Conservation (phyloP, 331 rosid genomes). For the Malus hybrid region DNA sequence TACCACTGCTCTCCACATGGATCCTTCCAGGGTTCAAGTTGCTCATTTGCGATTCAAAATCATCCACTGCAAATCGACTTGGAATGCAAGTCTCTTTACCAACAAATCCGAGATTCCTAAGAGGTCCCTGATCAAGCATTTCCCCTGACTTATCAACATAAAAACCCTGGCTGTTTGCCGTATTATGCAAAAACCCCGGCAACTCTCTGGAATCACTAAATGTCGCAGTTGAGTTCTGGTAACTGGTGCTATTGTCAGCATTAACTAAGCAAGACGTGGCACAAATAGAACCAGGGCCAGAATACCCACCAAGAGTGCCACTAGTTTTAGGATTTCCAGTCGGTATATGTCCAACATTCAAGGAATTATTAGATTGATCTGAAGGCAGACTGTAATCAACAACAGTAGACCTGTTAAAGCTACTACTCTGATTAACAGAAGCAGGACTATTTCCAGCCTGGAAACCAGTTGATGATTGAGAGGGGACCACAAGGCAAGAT, state of each 20-base stretch:
- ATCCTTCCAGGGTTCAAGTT: conserved; percentile 35
- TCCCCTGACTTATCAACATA: conserved; percentile 30
- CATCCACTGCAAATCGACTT: conserved; percentile 40
- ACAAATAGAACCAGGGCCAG: conserved; percentile 24
- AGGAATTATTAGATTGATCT: conserved; percentile 32
- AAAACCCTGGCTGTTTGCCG: conserved; percentile 24
- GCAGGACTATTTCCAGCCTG: conserved; percentile 39
- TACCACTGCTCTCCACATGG: conserved; percentile 32
- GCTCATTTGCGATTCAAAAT: conserved; percentile 36
- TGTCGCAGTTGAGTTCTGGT: conserved; percentile 27
- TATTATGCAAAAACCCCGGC: conserved; percentile 15
- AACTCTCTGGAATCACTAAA: conserved; percentile 28
- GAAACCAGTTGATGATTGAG: conserved; percentile 38
- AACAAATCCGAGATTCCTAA: conserved; percentile 42
- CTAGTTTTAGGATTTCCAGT: conserved; percentile 26
- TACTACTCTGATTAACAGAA: conserved; percentile 37
- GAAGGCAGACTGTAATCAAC: conserved; percentile 37
- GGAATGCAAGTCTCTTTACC: conserved; percentile 43
- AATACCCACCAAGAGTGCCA: conserved; percentile 25
- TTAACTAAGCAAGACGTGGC: conserved; percentile 23
- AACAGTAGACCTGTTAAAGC: conserved; percentile 26
- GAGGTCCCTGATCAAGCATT: conserved; percentile 32
- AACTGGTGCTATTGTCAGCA: conserved; percentile 22
- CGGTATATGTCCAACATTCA: conserved; percentile 20
- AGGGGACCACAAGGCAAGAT: conserved; percentile 62